Percentiles rank a stretch among this genome's conserved stretches.
Evolutionary conservation across 2,329 filamentous ascomycete species (phyloP).

Genomic region (Verticillium klebahnii): DNA sequence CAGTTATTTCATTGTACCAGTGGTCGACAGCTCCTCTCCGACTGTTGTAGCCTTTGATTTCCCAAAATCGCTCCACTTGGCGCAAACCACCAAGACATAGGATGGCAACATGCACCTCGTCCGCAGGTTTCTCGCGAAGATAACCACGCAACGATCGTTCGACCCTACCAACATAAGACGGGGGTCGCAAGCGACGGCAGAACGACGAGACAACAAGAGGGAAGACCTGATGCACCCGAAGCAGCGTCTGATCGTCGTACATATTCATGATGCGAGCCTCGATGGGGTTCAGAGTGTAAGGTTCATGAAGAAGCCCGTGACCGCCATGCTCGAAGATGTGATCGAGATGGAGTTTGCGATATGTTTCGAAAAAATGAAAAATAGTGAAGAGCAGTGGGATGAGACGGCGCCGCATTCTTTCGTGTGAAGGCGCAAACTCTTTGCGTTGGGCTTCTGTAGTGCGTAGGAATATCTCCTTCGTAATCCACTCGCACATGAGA

Average conservation of each 20-base stretch:
- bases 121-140: constrained; percentile 55
- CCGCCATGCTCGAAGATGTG: constrained; percentile 49
- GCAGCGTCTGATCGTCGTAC: constrained; percentile 59
- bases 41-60: constrained; percentile 61
- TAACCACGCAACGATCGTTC: constrained; percentile 61
- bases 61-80: constrained; percentile 61
- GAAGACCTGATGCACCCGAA: constrained; percentile 61
- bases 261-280: constrained; percentile 57
- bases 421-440: constrained; percentile 56
- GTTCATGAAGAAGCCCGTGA: constrained; percentile 43
- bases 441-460: constrained; percentile 48
- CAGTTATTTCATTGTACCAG: constrained; percentile 52
- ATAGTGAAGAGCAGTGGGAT: constrained; percentile 61
- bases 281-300: constrained; percentile 59
- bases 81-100: constrained; percentile 57
- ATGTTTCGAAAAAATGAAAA: constrained; percentile 65
- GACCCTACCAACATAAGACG: constrained; percentile 59
- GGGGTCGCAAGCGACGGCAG: constrained; percentile 56
- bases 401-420: constrained; percentile 60
- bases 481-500: constrained; percentile 60
- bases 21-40: constrained; percentile 54
- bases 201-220: constrained; percentile 62
- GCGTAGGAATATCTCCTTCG: constrained; percentile 60
- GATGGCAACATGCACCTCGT: constrained; percentile 58
- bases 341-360: constrained; percentile 53